Evolutionary conservation across 164 flowering plant genomes (phyloP), one percentile per base, ranked within the genome.

Genomic region (Berberis thunbergii): DNA sequence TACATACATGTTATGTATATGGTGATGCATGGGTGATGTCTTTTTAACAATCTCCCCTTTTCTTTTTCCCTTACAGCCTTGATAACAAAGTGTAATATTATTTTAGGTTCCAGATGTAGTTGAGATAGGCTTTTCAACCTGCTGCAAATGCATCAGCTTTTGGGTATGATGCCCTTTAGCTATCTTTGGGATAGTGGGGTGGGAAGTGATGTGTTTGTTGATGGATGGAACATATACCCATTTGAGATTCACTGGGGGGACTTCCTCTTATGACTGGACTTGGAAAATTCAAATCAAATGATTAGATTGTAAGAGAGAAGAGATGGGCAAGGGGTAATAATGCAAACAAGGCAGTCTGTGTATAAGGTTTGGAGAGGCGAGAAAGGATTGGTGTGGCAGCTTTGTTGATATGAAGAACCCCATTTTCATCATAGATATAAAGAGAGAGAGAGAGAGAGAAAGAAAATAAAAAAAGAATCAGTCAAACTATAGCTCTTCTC

Each of bases 141-240:
- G 54, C 77, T 60, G 74, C 60, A 67, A 71, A 64, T 56, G 55
- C 68, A 72, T 64, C 79, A 76, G 79, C 79, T 76, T 83, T 77
- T 6, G 63, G 74, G 65, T 74, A 66, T 73, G 80, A 77, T 77
- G 74, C 46, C 66, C 71, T 73, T 77, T 52, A 50, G 54, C 54
- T 50, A 64, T 72, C 76, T 75, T 80, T 74, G 77, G 73, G 26
- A 61, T 75, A 64, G 77, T 77, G 78, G 80, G 67, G 69, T 61
- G 10, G 10, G 54, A 52, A 52, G n/a, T 10, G 54, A 63, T 68
- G 60, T 72, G 72, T 69, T 71, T 48, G 49, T 10, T 69, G 76
- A 77, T 77, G 70, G 83, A 78, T 73, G 80, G 86, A 81, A 80
- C 83, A 69, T 81, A 76, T 80, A 73, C 82, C 81, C 54, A 48